Conservation (phyloP, 176 grass and related monocot genomes). For the Luzula sylvatica region DNA sequence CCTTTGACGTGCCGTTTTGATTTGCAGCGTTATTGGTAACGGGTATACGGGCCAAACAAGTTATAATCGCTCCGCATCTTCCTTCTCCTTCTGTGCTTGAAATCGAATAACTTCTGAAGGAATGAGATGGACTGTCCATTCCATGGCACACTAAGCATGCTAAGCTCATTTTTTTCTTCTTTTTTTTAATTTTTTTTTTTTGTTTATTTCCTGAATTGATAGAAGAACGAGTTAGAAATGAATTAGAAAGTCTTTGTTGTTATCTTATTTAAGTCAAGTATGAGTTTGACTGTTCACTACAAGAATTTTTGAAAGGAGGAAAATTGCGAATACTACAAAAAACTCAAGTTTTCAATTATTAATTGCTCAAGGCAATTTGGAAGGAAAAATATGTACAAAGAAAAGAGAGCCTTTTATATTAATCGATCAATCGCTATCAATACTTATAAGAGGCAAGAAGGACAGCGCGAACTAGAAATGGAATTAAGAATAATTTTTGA, state of each 20-base stretch:
- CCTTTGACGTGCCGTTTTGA: conserved; percentile 47
- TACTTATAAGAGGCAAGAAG: no score
- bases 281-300: no score
- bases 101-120: conserved; percentile 77
- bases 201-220: conserved; percentile 10
- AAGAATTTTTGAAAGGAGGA: no score
- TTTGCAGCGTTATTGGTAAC: conserved; percentile 24
- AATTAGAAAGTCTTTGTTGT: background rate
- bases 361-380: no score
- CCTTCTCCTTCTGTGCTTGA: conserved; percentile 74
- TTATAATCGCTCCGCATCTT: conserved; percentile 39
- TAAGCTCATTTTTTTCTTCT: conserved; percentile 44
- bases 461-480: no score
- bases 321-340: no score
- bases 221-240: conserved; percentile 4
- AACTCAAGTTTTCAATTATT: no score
- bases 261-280: no score
- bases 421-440: no score
- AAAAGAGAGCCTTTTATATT: no score
- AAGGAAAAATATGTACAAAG: no score
- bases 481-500: no score
- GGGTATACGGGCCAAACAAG: conserved; percentile 46
- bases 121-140: conserved; percentile 65
- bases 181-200: conserved; percentile 3
- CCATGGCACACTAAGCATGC: conserved; percentile 72